Percentiles rank a stretch among this genome's conserved stretches.
Conservation (phyloP, 139 green algal genomes). For the Auxenochlorella protothecoides region DNA sequence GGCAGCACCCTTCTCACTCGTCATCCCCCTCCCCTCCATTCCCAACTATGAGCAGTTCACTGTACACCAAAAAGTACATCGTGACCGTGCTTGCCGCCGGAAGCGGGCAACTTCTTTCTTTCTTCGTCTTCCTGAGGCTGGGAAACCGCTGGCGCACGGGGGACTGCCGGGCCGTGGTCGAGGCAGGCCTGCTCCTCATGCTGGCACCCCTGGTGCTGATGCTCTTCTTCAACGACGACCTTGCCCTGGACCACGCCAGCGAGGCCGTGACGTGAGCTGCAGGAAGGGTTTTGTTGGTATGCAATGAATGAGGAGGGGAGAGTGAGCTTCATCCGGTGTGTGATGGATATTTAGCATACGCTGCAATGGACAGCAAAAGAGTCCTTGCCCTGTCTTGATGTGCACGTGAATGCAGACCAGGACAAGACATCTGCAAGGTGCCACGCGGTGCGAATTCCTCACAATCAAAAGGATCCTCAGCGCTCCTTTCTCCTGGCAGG, state of each 20-base stretch:
- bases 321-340: not conserved
- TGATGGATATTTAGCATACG: not conserved
- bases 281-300: no score
- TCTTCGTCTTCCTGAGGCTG: slow-evolving; percentile 27
- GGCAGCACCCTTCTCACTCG: no score
- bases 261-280: not conserved
- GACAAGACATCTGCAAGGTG: no score
- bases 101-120: slow-evolving; percentile 20
- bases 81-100: slow-evolving; percentile 12
- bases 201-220: slow-evolving; percentile 20
- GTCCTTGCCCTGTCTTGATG: no score
- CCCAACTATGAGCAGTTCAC: slow-evolving; percentile 7
- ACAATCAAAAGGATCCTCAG: no score
- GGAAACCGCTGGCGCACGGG: slow-evolving; percentile 28
- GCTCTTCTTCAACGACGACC: slow-evolving; percentile 36
- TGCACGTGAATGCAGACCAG: no score
- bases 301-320: no score
- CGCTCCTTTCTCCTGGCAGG: no score
- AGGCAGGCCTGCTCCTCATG: slow-evolving; percentile 21
- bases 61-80: slow-evolving; percentile 21
- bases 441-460: no score
- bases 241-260: slow-evolving; percentile 10
- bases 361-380: not conserved
- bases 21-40: not conserved
- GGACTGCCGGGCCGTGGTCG: slow-evolving; percentile 30